These are phyloP conservation scores for Punica granatum DNA, from an alignment of 345 rosid species.

Conservation along the genomic window DNA sequence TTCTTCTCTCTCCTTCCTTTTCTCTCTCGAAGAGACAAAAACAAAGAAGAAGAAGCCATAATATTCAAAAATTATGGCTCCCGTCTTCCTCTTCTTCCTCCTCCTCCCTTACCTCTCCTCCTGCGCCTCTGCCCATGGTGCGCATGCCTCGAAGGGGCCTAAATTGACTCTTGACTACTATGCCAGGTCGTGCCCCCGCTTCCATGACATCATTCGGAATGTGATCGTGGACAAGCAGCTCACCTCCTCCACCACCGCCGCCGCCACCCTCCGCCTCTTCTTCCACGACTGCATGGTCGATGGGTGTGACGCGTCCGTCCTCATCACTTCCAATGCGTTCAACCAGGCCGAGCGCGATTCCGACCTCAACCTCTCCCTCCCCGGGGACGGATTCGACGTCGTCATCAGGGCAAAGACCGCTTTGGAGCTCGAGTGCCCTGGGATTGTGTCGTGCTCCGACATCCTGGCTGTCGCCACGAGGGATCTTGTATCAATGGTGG, in stretches of 20 bases:
- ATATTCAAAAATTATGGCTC: slow-evolving; percentile 1
- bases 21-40: slow-evolving; percentile 1
- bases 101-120: slow-evolving; percentile 6
- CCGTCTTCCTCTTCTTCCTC: slow-evolving; percentile 10
- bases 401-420: slow-evolving; percentile 50
- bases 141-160: background rate
- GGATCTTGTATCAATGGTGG: slow-evolving; percentile 56
- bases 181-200: slow-evolving; percentile 46
- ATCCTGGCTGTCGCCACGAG: slow-evolving; percentile 56
- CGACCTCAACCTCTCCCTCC: slow-evolving; percentile 46
- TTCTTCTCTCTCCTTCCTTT: slow-evolving; percentile 1
- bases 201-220: slow-evolving; percentile 30
- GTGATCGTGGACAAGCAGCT: slow-evolving; percentile 43
- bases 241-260: slow-evolving; percentile 56
- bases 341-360: slow-evolving; percentile 56
- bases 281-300: slow-evolving; percentile 73
- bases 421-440: slow-evolving; percentile 65
- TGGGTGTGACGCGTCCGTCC: slow-evolving; percentile 65
- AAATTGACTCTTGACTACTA: slow-evolving; percentile 35
- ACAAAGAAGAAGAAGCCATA: slow-evolving; percentile 12
- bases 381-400: slow-evolving; percentile 73
- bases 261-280: slow-evolving; percentile 58
- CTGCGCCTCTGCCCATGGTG: background rate
- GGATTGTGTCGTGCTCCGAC: slow-evolving; percentile 57
- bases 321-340: slow-evolving; percentile 50